phyloP scores from a whole-genome alignment of 257 asterid species.

The Forsythia suspensa region DNA sequence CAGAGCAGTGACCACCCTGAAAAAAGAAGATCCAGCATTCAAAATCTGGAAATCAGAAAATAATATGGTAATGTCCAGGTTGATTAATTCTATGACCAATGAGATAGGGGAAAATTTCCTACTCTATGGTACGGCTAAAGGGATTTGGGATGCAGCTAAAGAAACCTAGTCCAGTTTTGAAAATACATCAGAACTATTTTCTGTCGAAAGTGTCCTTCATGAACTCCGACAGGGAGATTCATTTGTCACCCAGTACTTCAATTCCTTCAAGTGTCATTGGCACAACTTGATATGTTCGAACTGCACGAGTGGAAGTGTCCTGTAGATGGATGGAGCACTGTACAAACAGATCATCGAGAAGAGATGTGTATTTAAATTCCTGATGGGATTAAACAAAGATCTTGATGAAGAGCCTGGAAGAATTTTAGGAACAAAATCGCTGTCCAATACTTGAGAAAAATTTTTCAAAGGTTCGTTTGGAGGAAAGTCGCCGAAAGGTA shows the following conservation, averaged over 20 bases:
- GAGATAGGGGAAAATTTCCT: not conserved
- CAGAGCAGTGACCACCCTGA: not conserved
- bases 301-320: conserved; percentile 1
- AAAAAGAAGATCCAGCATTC: not conserved
- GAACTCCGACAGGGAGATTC: not conserved
- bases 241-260: not conserved
- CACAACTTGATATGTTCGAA: not conserved
- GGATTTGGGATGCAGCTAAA: not conserved
- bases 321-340: not conserved
- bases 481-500: not conserved
- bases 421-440: not conserved
- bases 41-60: not conserved
- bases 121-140: not conserved
- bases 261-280: not conserved
- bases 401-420: conserved; percentile 5
- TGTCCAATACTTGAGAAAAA: not conserved
- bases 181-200: not conserved
- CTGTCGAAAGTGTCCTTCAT: not conserved
- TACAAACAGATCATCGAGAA: not conserved
- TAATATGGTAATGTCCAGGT: not conserved
- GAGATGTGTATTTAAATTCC: not conserved
- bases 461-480: not conserved
- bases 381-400: not conserved
- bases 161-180: not conserved
- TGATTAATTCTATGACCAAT: no score